Base-by-base conservation (phyloP, 1,139 yeast species). In the Candida tropicalis region DNA sequence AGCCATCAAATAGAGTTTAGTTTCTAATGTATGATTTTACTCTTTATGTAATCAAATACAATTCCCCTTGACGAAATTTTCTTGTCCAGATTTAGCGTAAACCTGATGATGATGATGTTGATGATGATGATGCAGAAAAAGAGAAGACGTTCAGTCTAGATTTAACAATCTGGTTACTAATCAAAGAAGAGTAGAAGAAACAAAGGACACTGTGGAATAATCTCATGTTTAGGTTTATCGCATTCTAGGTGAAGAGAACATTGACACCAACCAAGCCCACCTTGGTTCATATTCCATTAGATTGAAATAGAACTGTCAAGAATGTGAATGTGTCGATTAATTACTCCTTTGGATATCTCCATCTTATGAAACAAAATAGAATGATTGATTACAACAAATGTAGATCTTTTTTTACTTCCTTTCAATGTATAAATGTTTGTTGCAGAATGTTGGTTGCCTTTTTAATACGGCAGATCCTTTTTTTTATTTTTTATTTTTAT, bases 291-390 rank as follows among this genome's bases (percentile, higher is more conserved):
- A 31, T 18, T 31, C 35, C 24, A 17, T 31, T 15, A 31, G 24
- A 31, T 31, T 31, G 7, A 31, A 31, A 20, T 6, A 8, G n/a
- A 18, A 18, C 24, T 31, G 35, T 31, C 35, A 31, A 31, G 35
- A 31, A 31, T 31, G 35, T 31, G 18, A 31, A 31, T 31, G 35
- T 7, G 35, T 18, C 11, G 35, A 31, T 18, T 31, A 20, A 6
- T n/a, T n/a, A n/a, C n/a, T n/a, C n/a, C n/a, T n/a, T n/a, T n/a
- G n/a, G n/a, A n/a, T n/a, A n/a, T n/a, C n/a, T n/a, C n/a, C n/a
- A n/a, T n/a, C 35, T 31, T 31, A 11, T 31, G 35, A 31, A 18
- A 11, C 35, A 31, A n/a, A 31, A 5, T 18, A 10, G 35, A 31
- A 31, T 31, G 35, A 18, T 13, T 15, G 8, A 16, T 13, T 8